Conservation (phyloP, 1,284 basidiomycete genomes). For the Heterobasidion annosum region DNA sequence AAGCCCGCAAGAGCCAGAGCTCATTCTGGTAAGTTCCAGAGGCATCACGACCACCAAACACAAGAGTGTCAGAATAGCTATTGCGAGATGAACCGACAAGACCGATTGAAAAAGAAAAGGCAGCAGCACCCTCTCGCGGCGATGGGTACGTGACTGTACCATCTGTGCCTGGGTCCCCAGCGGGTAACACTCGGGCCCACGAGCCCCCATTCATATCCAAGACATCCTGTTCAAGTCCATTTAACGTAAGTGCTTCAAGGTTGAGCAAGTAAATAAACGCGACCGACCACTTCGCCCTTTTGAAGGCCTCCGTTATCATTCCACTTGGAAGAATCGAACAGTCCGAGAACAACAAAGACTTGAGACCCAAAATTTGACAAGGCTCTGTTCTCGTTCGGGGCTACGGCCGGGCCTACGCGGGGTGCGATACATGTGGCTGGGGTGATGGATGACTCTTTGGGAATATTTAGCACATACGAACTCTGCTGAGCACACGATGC, state of each 20-base stretch:
- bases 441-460: slow-evolving; percentile 23
- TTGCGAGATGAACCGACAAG: slow-evolving; percentile 47
- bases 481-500: slow-evolving; percentile 46
- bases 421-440: slow-evolving; percentile 59
- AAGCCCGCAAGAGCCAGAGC: slow-evolving; percentile 68
- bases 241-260: slow-evolving; percentile 3
- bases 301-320: slow-evolving; percentile 48
- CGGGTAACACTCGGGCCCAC: slow-evolving; percentile 68
- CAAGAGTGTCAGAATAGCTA: slow-evolving; percentile 59
- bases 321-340: slow-evolving; percentile 55
- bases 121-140: slow-evolving; percentile 64
- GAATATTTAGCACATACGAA: slow-evolving; percentile 45
- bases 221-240: slow-evolving; percentile 34
- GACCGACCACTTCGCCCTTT: slow-evolving; percentile 62
- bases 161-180: slow-evolving; percentile 52
- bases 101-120: slow-evolving; percentile 39
- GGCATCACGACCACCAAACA: slow-evolving; percentile 68
- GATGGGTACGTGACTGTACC: slow-evolving; percentile 43
- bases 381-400: slow-evolving; percentile 48
- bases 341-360: slow-evolving; percentile 59
- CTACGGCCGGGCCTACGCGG: slow-evolving; percentile 48
- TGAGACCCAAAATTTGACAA: slow-evolving; percentile 53
- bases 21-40: slow-evolving; percentile 61
- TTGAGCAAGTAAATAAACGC: neutral
- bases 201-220: slow-evolving; percentile 50